phyloP scores from a whole-genome alignment of 2,329 filamentous ascomycete genomes.

The Trichoderma simmonsii region DNA sequence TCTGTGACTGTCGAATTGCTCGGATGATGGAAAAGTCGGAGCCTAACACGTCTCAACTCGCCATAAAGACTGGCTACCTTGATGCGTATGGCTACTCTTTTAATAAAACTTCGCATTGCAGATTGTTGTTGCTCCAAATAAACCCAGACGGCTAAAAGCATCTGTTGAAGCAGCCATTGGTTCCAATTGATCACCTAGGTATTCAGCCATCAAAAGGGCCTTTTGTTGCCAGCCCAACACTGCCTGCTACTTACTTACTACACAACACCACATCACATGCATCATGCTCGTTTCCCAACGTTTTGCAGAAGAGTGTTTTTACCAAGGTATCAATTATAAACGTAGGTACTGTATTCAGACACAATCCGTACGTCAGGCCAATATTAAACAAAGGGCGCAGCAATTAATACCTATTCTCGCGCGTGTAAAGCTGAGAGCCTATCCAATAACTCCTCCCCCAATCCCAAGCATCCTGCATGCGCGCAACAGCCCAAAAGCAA shows the following conservation, averaged over 20 bases:
- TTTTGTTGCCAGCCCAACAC: not conserved
- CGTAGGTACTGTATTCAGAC: not conserved
- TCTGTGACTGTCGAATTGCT: not conserved
- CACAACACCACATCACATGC: not conserved
- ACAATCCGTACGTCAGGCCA: not conserved
- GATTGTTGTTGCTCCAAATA: not conserved
- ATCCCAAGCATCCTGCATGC: not conserved
- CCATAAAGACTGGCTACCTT: not conserved
- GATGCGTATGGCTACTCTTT: not conserved
- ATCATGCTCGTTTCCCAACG: not conserved
- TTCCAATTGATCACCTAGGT: not conserved
- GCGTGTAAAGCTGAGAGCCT: not conserved
- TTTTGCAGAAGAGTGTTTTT: not conserved
- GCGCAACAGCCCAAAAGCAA: constrained; percentile 2
- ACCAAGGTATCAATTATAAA: not conserved
- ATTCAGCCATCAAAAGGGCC: not conserved
- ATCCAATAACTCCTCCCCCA: constrained; percentile 9
- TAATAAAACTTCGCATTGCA: not conserved
- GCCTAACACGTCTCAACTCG: constrained; percentile 1
- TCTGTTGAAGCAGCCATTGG: not conserved
- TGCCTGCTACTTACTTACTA: not conserved
- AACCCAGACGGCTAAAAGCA: not conserved
- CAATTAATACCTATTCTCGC: constrained; percentile 13
- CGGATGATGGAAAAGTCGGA: not conserved
- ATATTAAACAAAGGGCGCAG: not conserved